phyloP scores from a whole-genome alignment of 1,139 yeast genomes.

The Candida neerlandica region DNA sequence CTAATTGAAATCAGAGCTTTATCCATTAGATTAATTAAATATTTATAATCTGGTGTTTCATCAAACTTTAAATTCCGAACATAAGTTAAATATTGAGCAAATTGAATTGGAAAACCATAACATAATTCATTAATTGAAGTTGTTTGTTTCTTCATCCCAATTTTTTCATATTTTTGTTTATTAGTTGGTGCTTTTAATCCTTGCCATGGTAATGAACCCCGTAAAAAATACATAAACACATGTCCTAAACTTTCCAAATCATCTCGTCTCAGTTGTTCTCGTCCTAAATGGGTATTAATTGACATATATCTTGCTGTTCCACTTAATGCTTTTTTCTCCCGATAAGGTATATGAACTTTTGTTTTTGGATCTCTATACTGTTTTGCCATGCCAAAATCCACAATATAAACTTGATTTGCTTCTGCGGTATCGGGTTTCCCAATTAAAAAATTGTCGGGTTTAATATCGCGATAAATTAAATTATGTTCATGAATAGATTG shows the following conservation, averaged over 20 bases:
- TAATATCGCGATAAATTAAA: slow-evolving; percentile 73
- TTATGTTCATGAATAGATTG: slow-evolving; percentile 70
- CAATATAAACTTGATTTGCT: slow-evolving; percentile 55
- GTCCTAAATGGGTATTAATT: slow-evolving; percentile 63
- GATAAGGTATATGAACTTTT: slow-evolving; percentile 60
- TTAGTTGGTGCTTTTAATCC: slow-evolving; percentile 75
- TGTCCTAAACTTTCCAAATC: slow-evolving; percentile 66
- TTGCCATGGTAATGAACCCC: slow-evolving; percentile 64
- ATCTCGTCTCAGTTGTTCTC: slow-evolving; percentile 67
- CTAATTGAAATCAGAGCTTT: slow-evolving; percentile 41
- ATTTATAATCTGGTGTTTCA: slow-evolving; percentile 75
- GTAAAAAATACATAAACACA: slow-evolving; percentile 61
- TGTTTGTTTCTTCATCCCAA: slow-evolving; percentile 75
- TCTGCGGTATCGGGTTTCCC: slow-evolving; percentile 67
- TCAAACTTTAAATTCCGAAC: slow-evolving; percentile 75
- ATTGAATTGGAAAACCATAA: slow-evolving; percentile 70
- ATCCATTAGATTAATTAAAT: slow-evolving; percentile 44
- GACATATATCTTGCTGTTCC: slow-evolving; percentile 72
- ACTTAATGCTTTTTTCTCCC: slow-evolving; percentile 63
- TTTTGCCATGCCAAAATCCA: slow-evolving; percentile 68
- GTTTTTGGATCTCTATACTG: slow-evolving; percentile 65
- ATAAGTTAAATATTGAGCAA: slow-evolving; percentile 72
- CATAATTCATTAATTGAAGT: slow-evolving; percentile 72
- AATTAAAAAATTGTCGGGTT: slow-evolving; percentile 75
- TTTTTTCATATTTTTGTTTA: slow-evolving; percentile 79